These are phyloP conservation scores for Penicillium canescens DNA, from an alignment of 495 filamentous ascomycete species.

Conservation along the genomic window DNA sequence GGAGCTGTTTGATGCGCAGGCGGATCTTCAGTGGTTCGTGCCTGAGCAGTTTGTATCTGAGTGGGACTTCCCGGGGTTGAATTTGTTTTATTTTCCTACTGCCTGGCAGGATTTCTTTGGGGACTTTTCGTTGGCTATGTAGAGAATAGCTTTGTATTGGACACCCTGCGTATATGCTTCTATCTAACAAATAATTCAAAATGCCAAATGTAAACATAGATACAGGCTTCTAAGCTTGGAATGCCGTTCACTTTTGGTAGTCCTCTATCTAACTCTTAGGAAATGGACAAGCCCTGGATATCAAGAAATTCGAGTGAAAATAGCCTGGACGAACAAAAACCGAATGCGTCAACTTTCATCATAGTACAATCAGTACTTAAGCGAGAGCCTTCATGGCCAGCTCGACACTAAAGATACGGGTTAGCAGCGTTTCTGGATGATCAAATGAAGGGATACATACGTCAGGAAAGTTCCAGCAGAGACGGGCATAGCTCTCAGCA, in stretches of 20 bases:
- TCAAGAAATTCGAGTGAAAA: conserved; percentile 25
- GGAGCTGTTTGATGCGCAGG: conserved; percentile 46
- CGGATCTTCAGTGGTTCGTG: conserved; percentile 51
- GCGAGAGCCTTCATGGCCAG: conserved; percentile 48
- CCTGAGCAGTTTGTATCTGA: conserved; percentile 53
- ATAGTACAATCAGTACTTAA: conserved; percentile 12
- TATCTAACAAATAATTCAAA: background rate
- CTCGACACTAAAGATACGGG: conserved; percentile 36
- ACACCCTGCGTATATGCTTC: background rate
- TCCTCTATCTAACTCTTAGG: conserved; percentile 17
- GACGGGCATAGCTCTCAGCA: conserved; percentile 95
- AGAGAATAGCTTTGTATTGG: background rate
- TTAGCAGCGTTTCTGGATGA: conserved; percentile 8
- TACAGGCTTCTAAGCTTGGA: conserved; percentile 10
- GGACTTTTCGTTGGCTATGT: conserved; percentile 38
- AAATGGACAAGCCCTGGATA: conserved; percentile 31
- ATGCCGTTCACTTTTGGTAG: conserved; percentile 22
- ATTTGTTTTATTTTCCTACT: conserved; percentile 52
- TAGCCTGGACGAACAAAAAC: conserved; percentile 6
- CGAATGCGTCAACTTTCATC: conserved; percentile 17
- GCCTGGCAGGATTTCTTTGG: conserved; percentile 47
- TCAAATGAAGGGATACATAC: conserved; percentile 28
- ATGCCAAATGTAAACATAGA: background rate
- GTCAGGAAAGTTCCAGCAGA: conserved; percentile 95
- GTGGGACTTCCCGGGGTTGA: conserved; percentile 56